These are phyloP conservation scores for Canavalia gladiata DNA, from an alignment of 306 rosid species.

Conservation along the genomic window DNA sequence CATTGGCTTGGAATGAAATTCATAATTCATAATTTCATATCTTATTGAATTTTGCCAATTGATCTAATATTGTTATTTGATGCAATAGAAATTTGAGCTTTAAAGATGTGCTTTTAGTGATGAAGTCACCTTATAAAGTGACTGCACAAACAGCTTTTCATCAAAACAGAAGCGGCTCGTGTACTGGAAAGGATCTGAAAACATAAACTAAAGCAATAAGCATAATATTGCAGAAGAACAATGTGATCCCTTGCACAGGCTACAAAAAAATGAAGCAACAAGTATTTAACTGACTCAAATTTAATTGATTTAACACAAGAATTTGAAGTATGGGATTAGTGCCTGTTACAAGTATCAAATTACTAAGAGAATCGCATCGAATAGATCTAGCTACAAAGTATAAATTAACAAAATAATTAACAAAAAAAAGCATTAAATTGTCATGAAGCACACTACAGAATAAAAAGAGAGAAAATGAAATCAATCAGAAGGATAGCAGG, in stretches of 20 bases:
- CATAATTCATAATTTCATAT: constrained; percentile 1
- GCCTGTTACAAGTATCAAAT: constrained; percentile 1
- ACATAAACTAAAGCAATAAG: constrained; percentile 32
- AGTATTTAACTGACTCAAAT: neutral
- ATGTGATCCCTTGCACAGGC: neutral
- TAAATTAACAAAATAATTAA: constrained; percentile 2
- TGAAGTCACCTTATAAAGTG: constrained; percentile 81
- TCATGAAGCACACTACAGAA: neutral
- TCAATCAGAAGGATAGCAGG: constrained; percentile 12
- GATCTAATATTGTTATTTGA: neutral
- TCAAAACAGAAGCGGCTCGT: constrained; percentile 76
- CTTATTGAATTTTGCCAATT: constrained; percentile 8
- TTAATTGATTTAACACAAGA: neutral
- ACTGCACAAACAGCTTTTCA: constrained; percentile 82
- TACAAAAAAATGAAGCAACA: constrained; percentile 2
- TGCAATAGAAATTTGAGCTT: neutral
- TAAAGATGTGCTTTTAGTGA: constrained; percentile 18
- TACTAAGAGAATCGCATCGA: neutral
- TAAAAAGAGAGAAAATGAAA: neutral
- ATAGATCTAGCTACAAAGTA: constrained; percentile 9
- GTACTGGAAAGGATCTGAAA: constrained; percentile 67
- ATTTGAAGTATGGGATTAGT: neutral
- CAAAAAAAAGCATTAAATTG: neutral
- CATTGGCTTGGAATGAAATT: constrained; percentile 5
- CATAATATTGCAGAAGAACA: constrained; percentile 28